These are phyloP conservation scores for Nannochloropsis oceanica DNA, from an alignment of 108 stramenopile genomes.

Conservation along the genomic window DNA sequence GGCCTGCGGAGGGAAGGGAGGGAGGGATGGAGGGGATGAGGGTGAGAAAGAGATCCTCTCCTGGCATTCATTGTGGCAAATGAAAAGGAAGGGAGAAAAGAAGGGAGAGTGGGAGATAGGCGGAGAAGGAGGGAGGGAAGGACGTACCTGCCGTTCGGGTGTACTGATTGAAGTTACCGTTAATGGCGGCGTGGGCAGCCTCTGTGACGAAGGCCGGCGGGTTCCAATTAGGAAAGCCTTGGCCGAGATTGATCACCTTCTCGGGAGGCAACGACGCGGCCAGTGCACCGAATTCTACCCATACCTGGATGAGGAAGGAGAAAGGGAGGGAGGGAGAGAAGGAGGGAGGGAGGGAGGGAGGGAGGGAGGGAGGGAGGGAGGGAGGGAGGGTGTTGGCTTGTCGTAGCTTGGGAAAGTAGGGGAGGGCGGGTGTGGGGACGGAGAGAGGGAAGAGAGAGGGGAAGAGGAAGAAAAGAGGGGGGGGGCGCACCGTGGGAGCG, in stretches of 20 bases:
- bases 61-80: neutral
- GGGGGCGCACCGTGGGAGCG: neutral
- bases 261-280: neutral
- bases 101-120: neutral
- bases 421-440: no score
- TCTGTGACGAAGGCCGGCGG: constrained; percentile 54
- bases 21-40: neutral
- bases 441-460: no score
- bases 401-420: no score
- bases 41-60: neutral
- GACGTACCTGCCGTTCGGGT: neutral
- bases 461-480: neutral
- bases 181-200: constrained; percentile 42
- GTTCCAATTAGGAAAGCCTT: constrained; percentile 76
- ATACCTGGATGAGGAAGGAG: neutral
- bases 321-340: neutral
- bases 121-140: neutral
- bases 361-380: neutral
- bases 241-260: neutral
- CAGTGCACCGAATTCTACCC: neutral
- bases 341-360: neutral
- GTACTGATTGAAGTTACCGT: constrained; percentile 35
- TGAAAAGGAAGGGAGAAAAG: neutral
- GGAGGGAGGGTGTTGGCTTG: no score
- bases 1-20: constrained; percentile 52